Base-by-base conservation (phyloP, 768 basidiomycete species). In the Mycena olivaceomarginata region DNA sequence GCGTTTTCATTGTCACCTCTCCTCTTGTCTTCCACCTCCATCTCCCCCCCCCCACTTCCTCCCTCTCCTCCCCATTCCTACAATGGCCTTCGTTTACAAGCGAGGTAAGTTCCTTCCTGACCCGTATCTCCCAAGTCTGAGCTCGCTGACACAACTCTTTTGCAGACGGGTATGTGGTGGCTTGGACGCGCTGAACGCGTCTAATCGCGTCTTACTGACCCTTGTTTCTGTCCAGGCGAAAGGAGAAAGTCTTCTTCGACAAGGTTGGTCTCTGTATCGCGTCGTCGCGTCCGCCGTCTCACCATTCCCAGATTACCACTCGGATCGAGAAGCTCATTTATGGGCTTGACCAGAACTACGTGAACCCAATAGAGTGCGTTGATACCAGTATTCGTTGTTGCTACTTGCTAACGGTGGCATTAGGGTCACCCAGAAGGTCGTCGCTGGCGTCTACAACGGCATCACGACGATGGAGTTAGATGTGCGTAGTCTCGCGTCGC, bases 381-480 rank as follows among this genome's bases (percentile, higher is more conserved):
- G 3, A 25, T 59, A 9, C 22, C 5, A 3, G 1, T 39, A 25
- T 10, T n/a, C 43, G 43, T 22, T 41, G 37, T 56, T 62, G 45
- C 62, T 39, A 5, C 5, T 45, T 5, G 22, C 79, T 18, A 74
- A 53, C 75, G 20, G n/a, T 51, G 69, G 70, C 59, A 43, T 10
- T 77, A 98, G 97, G 83, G 93, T 97, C 51, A 92, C 96, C 10
- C 96, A 97, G 88, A 98, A 98, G 85, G 98, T 98, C 74, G 95
- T 98, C 59, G 91, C 93, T 51, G 98, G 97, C 77, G 96, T 98
- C 40, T 98, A 98, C 84, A 94, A 95, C 79, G 98, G 97, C 40
- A 97, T 99, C 37, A 99, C 98, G 0, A 99, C 98, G 5, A 95
- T 96, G 75, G 98, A 99, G 86, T 94, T 99, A 72, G 98, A 99